Percentiles rank a stretch among this genome's conserved stretches.
These are phyloP conservation scores for Fraxinus anomala DNA, from an alignment of 257 asterid species.

Conservation along the genomic window DNA sequence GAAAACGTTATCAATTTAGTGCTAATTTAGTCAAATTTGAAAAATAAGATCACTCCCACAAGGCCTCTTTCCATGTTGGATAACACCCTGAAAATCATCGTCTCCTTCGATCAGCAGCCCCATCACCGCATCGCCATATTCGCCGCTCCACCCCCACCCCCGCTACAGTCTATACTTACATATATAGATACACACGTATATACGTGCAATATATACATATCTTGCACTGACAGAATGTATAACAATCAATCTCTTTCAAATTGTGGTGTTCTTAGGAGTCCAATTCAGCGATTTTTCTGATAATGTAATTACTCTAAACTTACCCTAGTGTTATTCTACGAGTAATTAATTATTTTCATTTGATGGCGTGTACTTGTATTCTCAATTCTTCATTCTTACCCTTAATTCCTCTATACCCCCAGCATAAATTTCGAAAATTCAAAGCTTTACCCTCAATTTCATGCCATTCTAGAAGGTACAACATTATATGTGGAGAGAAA, in stretches of 20 bases:
- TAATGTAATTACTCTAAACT: conserved; percentile 16
- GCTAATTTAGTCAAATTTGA: too few species aligned
- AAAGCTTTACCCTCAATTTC: conserved; percentile 38
- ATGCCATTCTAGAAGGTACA: conserved; percentile 31
- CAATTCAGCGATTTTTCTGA: background rate
- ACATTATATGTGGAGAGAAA: conserved; percentile 24
- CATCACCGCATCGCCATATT: background rate
- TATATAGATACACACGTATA: background rate
- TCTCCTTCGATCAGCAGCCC: background rate
- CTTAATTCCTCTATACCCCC: conserved; percentile 28
- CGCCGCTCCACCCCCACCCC: background rate
- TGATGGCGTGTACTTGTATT: conserved; percentile 52
- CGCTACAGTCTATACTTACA: background rate
- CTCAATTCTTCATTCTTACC: conserved; percentile 50
- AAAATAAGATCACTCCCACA: background rate
- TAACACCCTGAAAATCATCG: background rate
- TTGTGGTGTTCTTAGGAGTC: background rate
- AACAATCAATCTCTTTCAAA: background rate
- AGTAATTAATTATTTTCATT: conserved; percentile 11
- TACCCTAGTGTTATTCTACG: background rate
- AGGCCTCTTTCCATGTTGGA: background rate
- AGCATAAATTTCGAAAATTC: conserved; percentile 35
- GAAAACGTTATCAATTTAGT: too few species aligned
- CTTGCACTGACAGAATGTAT: background rate
- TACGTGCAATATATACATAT: background rate